phyloP scores from a whole-genome alignment of 352 stramenopile genomes.

The Globisporangium cylindrosporum region DNA sequence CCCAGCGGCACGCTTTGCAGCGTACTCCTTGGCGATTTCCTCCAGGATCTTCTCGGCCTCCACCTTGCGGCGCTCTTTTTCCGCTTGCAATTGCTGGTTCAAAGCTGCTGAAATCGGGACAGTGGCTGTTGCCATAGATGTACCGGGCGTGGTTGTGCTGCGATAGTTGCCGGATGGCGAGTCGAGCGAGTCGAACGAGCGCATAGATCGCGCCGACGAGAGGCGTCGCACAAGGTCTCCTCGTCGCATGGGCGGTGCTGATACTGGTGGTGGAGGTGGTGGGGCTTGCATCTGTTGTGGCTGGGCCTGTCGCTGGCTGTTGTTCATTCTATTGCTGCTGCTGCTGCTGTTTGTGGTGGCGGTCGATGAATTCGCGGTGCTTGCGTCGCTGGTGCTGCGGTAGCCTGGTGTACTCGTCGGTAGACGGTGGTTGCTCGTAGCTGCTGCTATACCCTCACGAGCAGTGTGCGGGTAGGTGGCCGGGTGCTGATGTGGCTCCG shows the following conservation, averaged over 20 bases:
- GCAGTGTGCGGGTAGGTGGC: neutral
- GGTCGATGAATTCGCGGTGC: neutral
- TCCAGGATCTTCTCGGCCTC: slow-evolving; percentile 68
- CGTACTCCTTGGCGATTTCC: slow-evolving; percentile 80
- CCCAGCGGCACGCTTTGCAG: slow-evolving; percentile 68
- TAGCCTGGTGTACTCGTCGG: slow-evolving; percentile 2
- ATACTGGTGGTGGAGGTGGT: neutral
- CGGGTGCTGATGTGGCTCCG: neutral
- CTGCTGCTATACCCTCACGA: neutral
- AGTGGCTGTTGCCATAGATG: neutral
- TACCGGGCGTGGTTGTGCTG: neutral
- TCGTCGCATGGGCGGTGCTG: neutral
- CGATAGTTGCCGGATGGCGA: slow-evolving; percentile 8
- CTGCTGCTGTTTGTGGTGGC: neutral
- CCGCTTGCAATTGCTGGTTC: slow-evolving; percentile 11
- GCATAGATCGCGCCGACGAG: slow-evolving; percentile 15
- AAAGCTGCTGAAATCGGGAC: neutral
- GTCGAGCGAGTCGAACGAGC: slow-evolving; percentile 14
- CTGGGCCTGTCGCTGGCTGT: neutral
- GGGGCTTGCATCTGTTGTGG: neutral
- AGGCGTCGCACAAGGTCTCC: slow-evolving; percentile 14
- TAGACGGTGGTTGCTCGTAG: neutral
- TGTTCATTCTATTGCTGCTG: neutral
- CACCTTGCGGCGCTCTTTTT: slow-evolving; percentile 35
- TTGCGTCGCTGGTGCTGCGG: neutral